A percentile compares a stretch with the other conserved stretches of the same genome.
These are phyloP conservation scores for Claviceps sp. DNA, from an alignment of 2,329 filamentous ascomycete species.

Conservation along the genomic window DNA sequence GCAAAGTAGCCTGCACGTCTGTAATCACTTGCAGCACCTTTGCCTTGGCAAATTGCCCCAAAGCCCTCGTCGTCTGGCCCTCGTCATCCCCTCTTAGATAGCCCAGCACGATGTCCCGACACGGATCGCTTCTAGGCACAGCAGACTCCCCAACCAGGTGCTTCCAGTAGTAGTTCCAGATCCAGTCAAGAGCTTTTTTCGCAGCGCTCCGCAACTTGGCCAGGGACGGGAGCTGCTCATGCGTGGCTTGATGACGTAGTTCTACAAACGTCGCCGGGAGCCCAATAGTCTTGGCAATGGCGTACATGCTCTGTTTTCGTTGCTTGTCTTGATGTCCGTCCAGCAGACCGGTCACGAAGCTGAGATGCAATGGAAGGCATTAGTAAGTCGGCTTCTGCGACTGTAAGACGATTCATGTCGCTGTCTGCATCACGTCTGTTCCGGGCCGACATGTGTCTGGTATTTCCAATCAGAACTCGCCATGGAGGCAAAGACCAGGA, in stretches of 20 bases:
- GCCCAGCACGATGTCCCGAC: constrained; percentile 22
- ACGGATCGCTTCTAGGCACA: constrained; percentile 11
- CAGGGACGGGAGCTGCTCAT: constrained; percentile 72
- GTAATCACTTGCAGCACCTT: constrained; percentile 24
- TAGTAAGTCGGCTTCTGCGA: background rate
- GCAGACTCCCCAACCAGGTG: constrained; percentile 23
- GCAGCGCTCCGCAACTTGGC: constrained; percentile 58
- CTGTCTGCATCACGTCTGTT: background rate
- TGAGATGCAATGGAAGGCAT: constrained; percentile 15
- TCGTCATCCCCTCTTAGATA: constrained; percentile 26
- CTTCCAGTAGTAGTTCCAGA: constrained; percentile 82
- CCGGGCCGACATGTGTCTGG: background rate
- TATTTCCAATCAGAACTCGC: background rate
- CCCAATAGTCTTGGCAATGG: constrained; percentile 52
- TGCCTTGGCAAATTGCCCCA: constrained; percentile 23
- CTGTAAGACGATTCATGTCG: background rate
- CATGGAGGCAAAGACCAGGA: background rate
- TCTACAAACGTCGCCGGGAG: constrained; percentile 74
- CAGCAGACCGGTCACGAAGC: constrained; percentile 69
- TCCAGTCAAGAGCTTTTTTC: constrained; percentile 61
- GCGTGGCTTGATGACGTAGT: constrained; percentile 77
- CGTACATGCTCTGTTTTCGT: constrained; percentile 60
- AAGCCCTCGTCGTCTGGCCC: constrained; percentile 14
- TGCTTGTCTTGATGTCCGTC: constrained; percentile 58
- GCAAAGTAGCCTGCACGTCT: constrained; percentile 25